Evolutionary conservation across 2,329 filamentous ascomycete genomes (phyloP), one percentile per base, ranked within the genome.

Genomic region (Whalleya microplaca): DNA sequence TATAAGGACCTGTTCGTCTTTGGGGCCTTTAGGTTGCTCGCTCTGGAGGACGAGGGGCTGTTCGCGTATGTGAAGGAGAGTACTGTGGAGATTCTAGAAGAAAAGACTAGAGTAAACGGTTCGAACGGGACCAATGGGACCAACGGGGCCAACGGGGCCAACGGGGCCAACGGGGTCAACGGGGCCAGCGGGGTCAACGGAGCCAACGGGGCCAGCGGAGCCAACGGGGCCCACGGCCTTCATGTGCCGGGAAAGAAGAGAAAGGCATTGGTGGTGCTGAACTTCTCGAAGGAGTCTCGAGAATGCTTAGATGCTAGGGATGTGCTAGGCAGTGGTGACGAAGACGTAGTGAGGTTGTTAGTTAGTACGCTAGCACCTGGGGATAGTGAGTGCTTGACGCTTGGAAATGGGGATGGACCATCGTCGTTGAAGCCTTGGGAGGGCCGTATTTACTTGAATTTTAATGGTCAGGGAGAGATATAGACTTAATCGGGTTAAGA

Each of bases 1-100:
- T 75, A 84, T 64, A 77, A 77, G 12, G 81, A 88, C 42, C 61
- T 88, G 0, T 86, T 90, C 50, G 80, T 88, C 0, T 81, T 86
- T 57, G 87, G 87, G 0, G 73, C 77, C 0, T 90, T 89, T 59
- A 76, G 79, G 48, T 69, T 88, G n/a, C n/a, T n/a, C n/a, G n/a
- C n/a, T 1, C 18, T 81, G 0, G 73, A 77, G 0, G 75, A 84
- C 3, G 80, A 84, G 29, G 71, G 80, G 21, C 72, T 84, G 0
- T 88, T 89, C 64, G 77, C 81, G 0, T 85, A 88, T 46, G 70
- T 81, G 2, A 83, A 78, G 46, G 68, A 74, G 48, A 71, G 69
- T 2, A 41, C 51, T 2, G 41, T 45, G 0, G 55, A 58, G 7
- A 43, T 40, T 14, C 27, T 1, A 21, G 64, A 9, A 58, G 56